Base-by-base conservation (phyloP, 371 early-diverging fungal genomes). In the Aphelidium insulamus region DNA sequence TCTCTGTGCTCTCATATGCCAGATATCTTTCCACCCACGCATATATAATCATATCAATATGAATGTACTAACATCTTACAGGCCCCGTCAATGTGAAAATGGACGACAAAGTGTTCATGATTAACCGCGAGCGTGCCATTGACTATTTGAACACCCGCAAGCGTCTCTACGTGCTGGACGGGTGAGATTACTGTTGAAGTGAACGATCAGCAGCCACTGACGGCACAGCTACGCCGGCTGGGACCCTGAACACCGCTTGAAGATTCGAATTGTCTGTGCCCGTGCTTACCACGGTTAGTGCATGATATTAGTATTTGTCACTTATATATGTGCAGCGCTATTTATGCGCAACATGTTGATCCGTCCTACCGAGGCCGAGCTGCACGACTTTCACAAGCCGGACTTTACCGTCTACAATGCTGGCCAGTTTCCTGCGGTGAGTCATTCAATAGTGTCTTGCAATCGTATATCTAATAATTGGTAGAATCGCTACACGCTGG, bases 271-370 rank as follows among this genome's bases (percentile, higher is more conserved):
- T 7, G 75, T 91, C 44, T 85, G 87, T 44, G 77, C 87, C 15
- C 76, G 90, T 39, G 91, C 94, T 24, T 90, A 91, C 62, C 91
- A 91, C 51, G 71, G 45, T 32, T 23, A 30, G 29, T 30, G 25
- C 16, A 1, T 12, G 19, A 21, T 8, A 24, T 11, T 29, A 1
- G 18, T 22, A 11, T 27, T 7, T 20, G 17, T 4, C 30, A 5
- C 30, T 9, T 8, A 3, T 4, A 28, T 1, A 8, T 16, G 1
- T n/a, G 2, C 17, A 48, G 53, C 77, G 28, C 64, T 91, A 41
- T 92, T 92, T 51, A 91, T 91, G 90, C 65, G 71, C 55, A 91
- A 92, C 61, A 92, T 92, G 91, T 54, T 92, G 46, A 91, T 92
- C 51, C 72, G 91, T 28, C 91, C 91, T 24, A 81, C 87, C 10